Percentiles rank a stretch among this genome's conserved stretches.
Evolutionary conservation across 345 rosid genomes (phyloP).

Genomic region (Combretum micranthum): DNA sequence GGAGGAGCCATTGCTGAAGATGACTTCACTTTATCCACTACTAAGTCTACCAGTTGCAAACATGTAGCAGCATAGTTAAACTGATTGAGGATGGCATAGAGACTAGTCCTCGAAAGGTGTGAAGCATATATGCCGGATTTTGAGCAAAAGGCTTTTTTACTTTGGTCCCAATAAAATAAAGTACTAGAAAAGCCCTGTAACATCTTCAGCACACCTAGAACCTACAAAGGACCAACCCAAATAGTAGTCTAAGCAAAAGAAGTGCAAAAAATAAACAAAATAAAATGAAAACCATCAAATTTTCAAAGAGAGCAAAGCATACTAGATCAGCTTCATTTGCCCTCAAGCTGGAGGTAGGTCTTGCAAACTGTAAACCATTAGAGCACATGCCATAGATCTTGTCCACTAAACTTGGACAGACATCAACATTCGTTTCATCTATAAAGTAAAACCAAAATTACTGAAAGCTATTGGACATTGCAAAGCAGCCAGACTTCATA

Average conservation of each 20-base stretch:
- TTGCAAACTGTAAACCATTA: constrained; percentile 27
- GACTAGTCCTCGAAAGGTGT: constrained; percentile 65
- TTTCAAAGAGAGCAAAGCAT: constrained; percentile 6
- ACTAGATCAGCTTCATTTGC: constrained; percentile 59
- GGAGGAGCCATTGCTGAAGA: constrained; percentile 36
- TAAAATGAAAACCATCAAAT: background rate
- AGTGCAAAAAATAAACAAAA: too few species aligned
- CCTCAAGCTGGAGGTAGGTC: constrained; percentile 31
- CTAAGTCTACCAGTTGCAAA: constrained; percentile 56
- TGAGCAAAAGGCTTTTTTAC: constrained; percentile 27
- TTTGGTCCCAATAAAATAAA: constrained; percentile 55
- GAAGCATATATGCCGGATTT: constrained; percentile 48
- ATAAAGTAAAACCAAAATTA: background rate
- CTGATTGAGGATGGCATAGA: constrained; percentile 46
- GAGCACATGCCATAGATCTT: constrained; percentile 27
- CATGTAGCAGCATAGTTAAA: constrained; percentile 71
- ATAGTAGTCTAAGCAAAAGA: too few species aligned
- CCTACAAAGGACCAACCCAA: constrained; percentile 22
- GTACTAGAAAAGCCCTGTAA: constrained; percentile 74
- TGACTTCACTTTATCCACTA: constrained; percentile 27
- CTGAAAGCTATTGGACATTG: too few species aligned
- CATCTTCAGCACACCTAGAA: constrained; percentile 56
- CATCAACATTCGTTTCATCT: constrained; percentile 10
- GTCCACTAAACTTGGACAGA: constrained; percentile 20
- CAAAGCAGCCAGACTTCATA: too few species aligned